Base-by-base conservation (phyloP, 106 monocot species). In the Narthecium ossifragum region DNA sequence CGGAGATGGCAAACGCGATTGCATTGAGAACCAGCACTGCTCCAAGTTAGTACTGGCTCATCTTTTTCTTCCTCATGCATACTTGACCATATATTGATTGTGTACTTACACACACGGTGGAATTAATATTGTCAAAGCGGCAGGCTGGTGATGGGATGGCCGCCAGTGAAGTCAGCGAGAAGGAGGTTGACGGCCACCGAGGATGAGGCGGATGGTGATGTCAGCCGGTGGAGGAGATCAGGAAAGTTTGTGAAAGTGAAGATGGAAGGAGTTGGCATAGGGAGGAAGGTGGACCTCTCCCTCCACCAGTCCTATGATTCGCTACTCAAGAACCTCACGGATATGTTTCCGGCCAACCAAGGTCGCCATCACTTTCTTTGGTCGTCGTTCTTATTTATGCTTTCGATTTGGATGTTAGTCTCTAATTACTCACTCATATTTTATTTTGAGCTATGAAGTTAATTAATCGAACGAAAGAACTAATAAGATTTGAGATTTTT, bases 251-350 rank as follows among this genome's bases (percentile, higher is more conserved):
- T 84, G 61, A 84, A 79, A 65, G 84, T 84, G 60, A 79, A 64
- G 52, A 76, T 79, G 84, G 75, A 75, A 27, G 84, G 84, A 2
- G 68, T 57, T 15, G 64, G 68, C n/a, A 75, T 79, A 10, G 79
- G 84, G 67, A 71, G 79, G 79, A 84, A 84, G 71, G 55, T 84
- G 21, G 79, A 84, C 61, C 50, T 84, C 40, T 70, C 75, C 12
- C 67, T 75, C 34, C 79, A 72, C 43, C 18, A 61, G 25, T 84
- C 79, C 8, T 84, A 84, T 51, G 23, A 60, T 7, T 71, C 65
- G 0, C 79, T 84, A 17, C 72, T 71, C 43, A 23, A 22, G 40
- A 55, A 75, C 0, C 65, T 84, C 5, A 40, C 34, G 14, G 34
- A 11, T 3, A 75, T 83, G 78, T 83, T 78, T 26, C 73, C 73